Evolutionary conservation across 371 early-diverging fungal genomes (phyloP).

Genomic region (Chytridium lagenaria): DNA sequence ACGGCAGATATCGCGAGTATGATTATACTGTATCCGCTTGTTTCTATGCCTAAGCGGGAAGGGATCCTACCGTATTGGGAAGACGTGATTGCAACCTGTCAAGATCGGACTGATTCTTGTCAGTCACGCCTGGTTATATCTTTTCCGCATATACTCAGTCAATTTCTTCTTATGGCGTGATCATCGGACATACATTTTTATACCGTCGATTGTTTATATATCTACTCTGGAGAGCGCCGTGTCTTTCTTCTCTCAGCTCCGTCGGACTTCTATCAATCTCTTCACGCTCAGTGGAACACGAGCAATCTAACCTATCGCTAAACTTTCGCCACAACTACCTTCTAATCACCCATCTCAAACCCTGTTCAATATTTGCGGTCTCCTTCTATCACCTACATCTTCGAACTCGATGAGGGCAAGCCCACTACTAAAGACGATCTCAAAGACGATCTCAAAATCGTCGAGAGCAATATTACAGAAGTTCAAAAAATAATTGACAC

Average conservation of each 20-base stretch:
- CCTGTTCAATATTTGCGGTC: background rate
- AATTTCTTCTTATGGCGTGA: too few relatives aligned
- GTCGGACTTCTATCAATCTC: background rate
- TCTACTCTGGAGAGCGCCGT: background rate
- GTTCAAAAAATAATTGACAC: background rate
- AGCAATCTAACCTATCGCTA: background rate
- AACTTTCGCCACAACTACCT: background rate
- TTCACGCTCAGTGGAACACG: background rate
- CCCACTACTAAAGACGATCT: background rate
- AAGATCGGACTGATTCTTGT: too few relatives aligned
- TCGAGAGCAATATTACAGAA: background rate
- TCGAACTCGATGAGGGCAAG: background rate
- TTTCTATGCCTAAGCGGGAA: background rate
- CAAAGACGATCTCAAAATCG: too few relatives aligned
- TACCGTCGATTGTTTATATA: background rate
- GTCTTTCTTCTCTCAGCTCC: background rate
- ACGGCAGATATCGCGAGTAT: background rate
- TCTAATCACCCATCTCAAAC: background rate
- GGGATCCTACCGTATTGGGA: background rate
- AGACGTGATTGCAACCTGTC: too few relatives aligned
- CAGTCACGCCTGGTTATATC: too few relatives aligned
- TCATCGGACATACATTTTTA: background rate
- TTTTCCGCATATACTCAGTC: too few relatives aligned
- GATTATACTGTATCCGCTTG: background rate
- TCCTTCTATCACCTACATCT: background rate